phyloP scores from a whole-genome alignment of 805 yeast species.

The Spencermartinsiella europaea region DNA sequence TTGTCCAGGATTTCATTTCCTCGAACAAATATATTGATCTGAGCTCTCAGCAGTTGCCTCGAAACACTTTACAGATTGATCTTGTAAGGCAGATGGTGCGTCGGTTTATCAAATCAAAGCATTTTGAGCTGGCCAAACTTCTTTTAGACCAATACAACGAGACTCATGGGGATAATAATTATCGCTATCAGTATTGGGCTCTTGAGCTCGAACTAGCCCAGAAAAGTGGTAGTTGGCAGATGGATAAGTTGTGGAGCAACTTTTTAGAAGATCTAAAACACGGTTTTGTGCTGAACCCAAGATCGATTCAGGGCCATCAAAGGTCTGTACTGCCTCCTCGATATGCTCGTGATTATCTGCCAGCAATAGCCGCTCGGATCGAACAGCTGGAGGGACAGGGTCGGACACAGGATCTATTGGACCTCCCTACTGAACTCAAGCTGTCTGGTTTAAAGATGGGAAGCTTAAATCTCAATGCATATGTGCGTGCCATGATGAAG shows the following conservation, averaged over 20 bases:
- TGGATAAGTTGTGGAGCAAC: conserved; percentile 1
- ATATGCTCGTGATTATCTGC: conserved; percentile 1
- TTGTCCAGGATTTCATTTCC: conserved; percentile 15
- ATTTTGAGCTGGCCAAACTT: conserved; percentile 17
- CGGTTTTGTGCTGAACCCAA: background rate
- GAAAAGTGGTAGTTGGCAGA: background rate
- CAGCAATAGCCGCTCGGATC: conserved; percentile 15
- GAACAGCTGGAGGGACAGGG: conserved; percentile 14
- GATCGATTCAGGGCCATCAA: background rate
- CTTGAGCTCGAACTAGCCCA: conserved; percentile 1
- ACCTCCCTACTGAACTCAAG: conserved; percentile 2
- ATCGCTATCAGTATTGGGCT: background rate
- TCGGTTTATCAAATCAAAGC: conserved; percentile 15
- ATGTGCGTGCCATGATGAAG: conserved; percentile 10
- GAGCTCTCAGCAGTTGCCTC: conserved; percentile 22
- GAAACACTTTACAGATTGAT: conserved; percentile 24
- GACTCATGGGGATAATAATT: background rate
- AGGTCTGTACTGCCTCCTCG: conserved; percentile 2
- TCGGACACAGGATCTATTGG: conserved; percentile 5
- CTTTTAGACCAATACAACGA: conserved; percentile 18
- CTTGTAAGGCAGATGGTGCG: conserved; percentile 23
- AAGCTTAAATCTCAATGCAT: conserved; percentile 14
- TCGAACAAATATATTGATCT: conserved; percentile 24
- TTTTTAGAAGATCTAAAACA: conserved; percentile 1
- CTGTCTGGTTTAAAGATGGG: conserved; percentile 13